Conservation (phyloP, 1,139 yeast species). For the Yamadazyma dendronema region DNA sequence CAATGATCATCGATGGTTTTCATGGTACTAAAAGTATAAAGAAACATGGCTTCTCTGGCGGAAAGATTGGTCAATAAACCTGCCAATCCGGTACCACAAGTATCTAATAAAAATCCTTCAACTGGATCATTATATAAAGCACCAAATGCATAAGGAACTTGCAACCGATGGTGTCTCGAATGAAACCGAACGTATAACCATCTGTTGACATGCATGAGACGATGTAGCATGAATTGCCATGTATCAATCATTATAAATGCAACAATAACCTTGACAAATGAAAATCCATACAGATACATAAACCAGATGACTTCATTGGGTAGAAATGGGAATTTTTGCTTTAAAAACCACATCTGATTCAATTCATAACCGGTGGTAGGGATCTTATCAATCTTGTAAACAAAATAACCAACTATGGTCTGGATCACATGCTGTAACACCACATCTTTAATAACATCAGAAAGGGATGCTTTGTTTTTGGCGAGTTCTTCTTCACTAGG, state of each 20-base stretch:
- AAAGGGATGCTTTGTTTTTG: slow-evolving; percentile 70
- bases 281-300: slow-evolving; percentile 58
- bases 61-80: slow-evolving; percentile 59
- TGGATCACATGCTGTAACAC: slow-evolving; percentile 81
- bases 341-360: slow-evolving; percentile 58
- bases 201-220: slow-evolving; percentile 83
- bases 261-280: slow-evolving; percentile 50
- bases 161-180: slow-evolving; percentile 89
- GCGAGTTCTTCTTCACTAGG: slow-evolving; percentile 80
- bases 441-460: slow-evolving; percentile 78
- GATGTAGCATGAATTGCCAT: slow-evolving; percentile 92
- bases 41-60: slow-evolving; percentile 70
- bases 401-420: slow-evolving; percentile 59
- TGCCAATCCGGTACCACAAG: slow-evolving; percentile 88
- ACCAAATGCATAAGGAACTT: slow-evolving; percentile 96
- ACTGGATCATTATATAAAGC: slow-evolving; percentile 92
- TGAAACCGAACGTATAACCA: slow-evolving; percentile 77
- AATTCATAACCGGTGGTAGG: slow-evolving; percentile 76
- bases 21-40: slow-evolving; percentile 85
- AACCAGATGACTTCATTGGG: slow-evolving; percentile 48
- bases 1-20: slow-evolving; percentile 98
- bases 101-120: slow-evolving; percentile 90
- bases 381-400: slow-evolving; percentile 57
- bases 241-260: slow-evolving; percentile 83
- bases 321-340: slow-evolving; percentile 35